These are phyloP conservation scores for Shiraia sp. DNA, from an alignment of 2,329 filamentous ascomycete species.

Conservation along the genomic window DNA sequence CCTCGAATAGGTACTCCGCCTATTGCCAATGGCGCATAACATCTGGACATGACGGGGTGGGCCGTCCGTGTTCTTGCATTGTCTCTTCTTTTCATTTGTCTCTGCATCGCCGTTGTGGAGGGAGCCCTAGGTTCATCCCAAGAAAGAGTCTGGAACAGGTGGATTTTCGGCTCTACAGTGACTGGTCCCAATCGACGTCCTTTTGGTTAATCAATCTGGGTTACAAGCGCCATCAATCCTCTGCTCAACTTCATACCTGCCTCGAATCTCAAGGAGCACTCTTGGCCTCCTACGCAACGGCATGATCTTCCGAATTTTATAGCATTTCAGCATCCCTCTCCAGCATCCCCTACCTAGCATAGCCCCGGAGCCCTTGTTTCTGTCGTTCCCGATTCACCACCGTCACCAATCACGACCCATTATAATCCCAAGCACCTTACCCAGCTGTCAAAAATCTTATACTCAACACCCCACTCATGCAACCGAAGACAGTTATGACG, in stretches of 20 bases:
- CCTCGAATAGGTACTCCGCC: constrained; percentile 24
- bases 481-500: too few relatives aligned
- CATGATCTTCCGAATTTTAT: not conserved
- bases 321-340: not conserved
- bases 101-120: constrained; percentile 31
- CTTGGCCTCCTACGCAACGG: not conserved
- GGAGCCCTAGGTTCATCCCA: constrained; percentile 9
- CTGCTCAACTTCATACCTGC: not conserved
- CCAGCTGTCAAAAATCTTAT: too few relatives aligned
- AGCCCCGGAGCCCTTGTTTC: not conserved
- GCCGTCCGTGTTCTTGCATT: constrained; percentile 45
- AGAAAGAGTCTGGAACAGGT: constrained; percentile 5
- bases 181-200: not conserved
- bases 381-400: not conserved
- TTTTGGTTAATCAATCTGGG: too few relatives aligned
- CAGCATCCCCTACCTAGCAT: too few relatives aligned
- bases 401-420: not conserved
- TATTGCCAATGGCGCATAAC: constrained; percentile 37
- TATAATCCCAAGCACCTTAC: not conserved
- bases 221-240: too few relatives aligned
- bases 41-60: constrained; percentile 45
- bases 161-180: constrained; percentile 2
- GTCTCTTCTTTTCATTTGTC: constrained; percentile 30
- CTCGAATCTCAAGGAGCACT: not conserved
- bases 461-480: too few relatives aligned